These are phyloP conservation scores for Kazachstania viticola DNA, from an alignment of 805 yeast genomes.

Conservation along the genomic window DNA sequence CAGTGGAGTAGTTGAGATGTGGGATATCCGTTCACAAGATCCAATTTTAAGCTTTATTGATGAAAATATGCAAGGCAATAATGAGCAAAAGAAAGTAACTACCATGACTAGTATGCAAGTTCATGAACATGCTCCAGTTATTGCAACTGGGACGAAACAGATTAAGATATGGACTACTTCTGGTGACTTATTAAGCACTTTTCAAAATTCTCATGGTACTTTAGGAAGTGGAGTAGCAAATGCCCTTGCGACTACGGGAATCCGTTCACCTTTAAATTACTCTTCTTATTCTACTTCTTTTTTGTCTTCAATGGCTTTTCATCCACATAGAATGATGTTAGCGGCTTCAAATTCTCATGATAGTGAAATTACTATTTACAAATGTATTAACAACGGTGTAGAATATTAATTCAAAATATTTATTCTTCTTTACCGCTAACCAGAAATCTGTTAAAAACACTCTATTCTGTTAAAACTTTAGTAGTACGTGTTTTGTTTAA, in stretches of 20 bases:
- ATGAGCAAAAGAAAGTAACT: conserved; percentile 7
- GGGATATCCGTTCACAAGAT: conserved; percentile 75
- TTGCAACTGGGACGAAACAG: conserved; percentile 75
- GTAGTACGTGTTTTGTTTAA: too few species aligned
- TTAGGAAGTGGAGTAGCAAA: conserved; percentile 22
- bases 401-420: too few species aligned
- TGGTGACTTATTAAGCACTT: conserved; percentile 58
- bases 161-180: conserved; percentile 77
- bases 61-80: conserved; percentile 26
- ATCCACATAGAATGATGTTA: conserved; percentile 90
- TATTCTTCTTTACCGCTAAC: too few species aligned
- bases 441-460: too few species aligned
- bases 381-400: conserved; percentile 23
- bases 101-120: conserved; percentile 57
- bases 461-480: too few species aligned
- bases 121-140: conserved; percentile 94
- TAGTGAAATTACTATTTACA: conserved; percentile 53
- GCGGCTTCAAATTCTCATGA: conserved; percentile 80
- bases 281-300: conserved; percentile 30
- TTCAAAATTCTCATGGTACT: conserved; percentile 33
- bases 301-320: conserved; percentile 60
- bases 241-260: conserved; percentile 25
- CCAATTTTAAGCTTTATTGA: conserved; percentile 62
- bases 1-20: conserved; percentile 72
- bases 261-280: conserved; percentile 15